A percentile compares a stretch with the other conserved stretches of the same genome.
These are phyloP conservation scores for Epichloe sylvatica DNA, from an alignment of 2,329 filamentous ascomycete species.

Conservation along the genomic window DNA sequence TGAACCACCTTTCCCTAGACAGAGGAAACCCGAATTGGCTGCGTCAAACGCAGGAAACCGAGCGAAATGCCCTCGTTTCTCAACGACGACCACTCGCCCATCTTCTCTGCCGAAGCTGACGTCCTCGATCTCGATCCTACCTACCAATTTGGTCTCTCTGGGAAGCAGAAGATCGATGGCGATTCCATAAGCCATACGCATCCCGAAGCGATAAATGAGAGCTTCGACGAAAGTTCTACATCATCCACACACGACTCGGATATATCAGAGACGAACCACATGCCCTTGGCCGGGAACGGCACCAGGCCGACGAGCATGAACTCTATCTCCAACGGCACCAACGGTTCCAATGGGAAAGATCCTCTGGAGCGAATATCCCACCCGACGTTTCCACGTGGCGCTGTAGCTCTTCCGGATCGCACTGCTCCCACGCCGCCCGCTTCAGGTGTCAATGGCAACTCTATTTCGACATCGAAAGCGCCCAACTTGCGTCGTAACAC, in stretches of 20 bases:
- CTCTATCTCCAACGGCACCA: conserved; percentile 43
- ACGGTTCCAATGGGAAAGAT: conserved; percentile 20
- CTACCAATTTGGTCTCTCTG: conserved; percentile 22
- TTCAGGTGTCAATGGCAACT: conserved; percentile 10
- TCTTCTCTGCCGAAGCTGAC: conserved; percentile 28
- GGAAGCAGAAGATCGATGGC: conserved; percentile 23
- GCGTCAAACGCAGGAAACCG: conserved; percentile 3
- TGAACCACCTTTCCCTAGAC: background rate
- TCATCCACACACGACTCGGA: conserved; percentile 39
- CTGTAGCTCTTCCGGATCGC: conserved; percentile 16
- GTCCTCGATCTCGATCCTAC: conserved; percentile 30
- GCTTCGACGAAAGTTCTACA: conserved; percentile 40
- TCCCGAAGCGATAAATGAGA: conserved; percentile 34
- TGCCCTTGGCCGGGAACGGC: conserved; percentile 29
- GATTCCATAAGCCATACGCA: conserved; percentile 25
- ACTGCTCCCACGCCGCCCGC: conserved; percentile 12
- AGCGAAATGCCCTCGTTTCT: conserved; percentile 41
- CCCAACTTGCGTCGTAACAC: background rate
- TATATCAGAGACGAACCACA: conserved; percentile 30
- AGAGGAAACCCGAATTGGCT: background rate
- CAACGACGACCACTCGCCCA: conserved; percentile 30
- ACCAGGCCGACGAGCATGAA: conserved; percentile 41
- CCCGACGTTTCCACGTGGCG: conserved; percentile 16
- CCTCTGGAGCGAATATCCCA: conserved; percentile 14
- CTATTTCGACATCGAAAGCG: background rate